Evolutionary conservation across 495 filamentous ascomycete genomes (phyloP), one percentile per base, ranked within the genome.

Genomic region (Penicillium malachiteum): DNA sequence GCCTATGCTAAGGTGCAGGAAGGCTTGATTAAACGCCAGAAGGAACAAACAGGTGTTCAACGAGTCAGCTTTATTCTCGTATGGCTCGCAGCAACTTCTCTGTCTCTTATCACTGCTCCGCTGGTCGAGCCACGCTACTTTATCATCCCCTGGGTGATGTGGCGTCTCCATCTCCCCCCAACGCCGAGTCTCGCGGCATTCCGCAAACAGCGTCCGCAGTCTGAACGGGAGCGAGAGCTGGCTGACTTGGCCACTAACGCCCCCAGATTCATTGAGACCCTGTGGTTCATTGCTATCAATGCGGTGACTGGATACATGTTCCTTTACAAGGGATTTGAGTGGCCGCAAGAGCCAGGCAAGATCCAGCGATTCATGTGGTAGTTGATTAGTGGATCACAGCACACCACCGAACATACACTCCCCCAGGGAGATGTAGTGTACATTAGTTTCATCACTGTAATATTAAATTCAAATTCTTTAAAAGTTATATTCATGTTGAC

Each of bases 321-420:
- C 63, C 64, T 96, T 48, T 83, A 83, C 60, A 78, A 82, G 66
- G 87, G 86, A 1, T 97, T 96, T 67, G 80, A 83, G 58, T 97
- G 93, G 93, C 70, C 76, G 21, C 80, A 88, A 59, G 92, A 96
- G 68, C 83, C 79, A 31, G 91, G 91, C 31, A 85, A 78, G 62
- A 72, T 90, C 54, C 92, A 97, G 77, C 79, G 93, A 55, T 97
- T 97, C 63, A 90, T 97, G 88, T 97, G 92, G 92, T 96, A 58
- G 75, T 60, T 37, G 34, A 37, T 37, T 5, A 10, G 34, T 13
- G 8, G 2, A 9, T 37, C 34, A 37, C 2, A 37, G 5, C 12
- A 26, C 21, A 4, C 21, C 21, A 26, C 21, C 4, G 21, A 26
- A 26, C 4, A 26, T 37, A 37, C 34, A 9, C 2, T 37, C 34